Percentiles rank a stretch among this genome's conserved stretches.
Evolutionary conservation across 306 rosid species (phyloP).

Genomic region (Oemleria cerasiformis): DNA sequence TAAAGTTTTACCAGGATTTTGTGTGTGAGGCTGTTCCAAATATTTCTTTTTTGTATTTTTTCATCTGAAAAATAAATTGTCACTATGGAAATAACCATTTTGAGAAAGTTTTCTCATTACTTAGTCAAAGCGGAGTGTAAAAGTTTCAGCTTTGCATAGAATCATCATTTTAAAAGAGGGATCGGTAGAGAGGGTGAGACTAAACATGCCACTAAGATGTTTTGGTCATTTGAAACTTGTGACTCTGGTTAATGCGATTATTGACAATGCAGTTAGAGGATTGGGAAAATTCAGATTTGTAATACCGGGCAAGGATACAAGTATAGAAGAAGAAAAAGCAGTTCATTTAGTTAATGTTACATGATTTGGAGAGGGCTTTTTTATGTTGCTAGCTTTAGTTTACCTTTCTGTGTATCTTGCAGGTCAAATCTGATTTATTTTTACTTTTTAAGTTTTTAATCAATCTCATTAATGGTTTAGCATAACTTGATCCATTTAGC

Average conservation of each 20-base stretch:
- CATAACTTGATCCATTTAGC: constrained; percentile 16
- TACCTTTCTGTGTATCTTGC: background rate
- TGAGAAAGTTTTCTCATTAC: background rate
- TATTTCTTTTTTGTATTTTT: background rate
- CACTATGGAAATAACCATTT: constrained; percentile 1
- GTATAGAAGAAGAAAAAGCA: background rate
- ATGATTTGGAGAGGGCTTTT: background rate
- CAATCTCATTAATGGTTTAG: background rate
- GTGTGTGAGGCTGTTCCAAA: background rate
- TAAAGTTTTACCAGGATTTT: background rate
- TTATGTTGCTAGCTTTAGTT: background rate
- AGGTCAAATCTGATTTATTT: no score
- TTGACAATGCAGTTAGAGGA: background rate
- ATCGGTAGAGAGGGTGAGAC: background rate
- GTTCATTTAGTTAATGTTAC: background rate
- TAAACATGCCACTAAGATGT: background rate
- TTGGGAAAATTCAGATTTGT: background rate
- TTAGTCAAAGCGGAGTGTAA: background rate
- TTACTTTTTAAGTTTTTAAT: background rate
- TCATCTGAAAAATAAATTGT: background rate
- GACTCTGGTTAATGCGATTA: background rate
- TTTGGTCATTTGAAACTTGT: background rate
- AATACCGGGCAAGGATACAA: background rate
- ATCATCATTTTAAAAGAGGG: background rate
- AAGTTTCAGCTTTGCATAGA: background rate